phyloP scores from a whole-genome alignment of 2,329 filamentous ascomycete species.

The Neonectria hederae region DNA sequence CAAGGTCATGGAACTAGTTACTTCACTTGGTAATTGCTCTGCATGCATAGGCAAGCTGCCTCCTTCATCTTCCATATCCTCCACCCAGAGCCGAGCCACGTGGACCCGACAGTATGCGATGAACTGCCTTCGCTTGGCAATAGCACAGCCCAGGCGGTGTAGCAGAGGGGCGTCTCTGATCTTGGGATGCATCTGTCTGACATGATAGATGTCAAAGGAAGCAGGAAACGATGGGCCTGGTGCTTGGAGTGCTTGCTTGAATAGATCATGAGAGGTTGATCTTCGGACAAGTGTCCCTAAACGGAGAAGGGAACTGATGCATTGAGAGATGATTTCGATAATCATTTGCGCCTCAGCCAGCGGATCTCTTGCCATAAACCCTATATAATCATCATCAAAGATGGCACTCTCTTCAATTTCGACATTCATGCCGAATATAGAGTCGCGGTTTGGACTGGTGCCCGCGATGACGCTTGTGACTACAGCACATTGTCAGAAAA shows the following conservation, averaged over 20 bases:
- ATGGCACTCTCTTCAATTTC: background rate
- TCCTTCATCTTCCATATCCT: background rate
- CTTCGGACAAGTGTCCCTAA: slow-evolving; percentile 19
- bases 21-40: background rate
- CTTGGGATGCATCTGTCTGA: slow-evolving; percentile 12
- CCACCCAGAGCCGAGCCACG: background rate
- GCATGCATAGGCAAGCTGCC: background rate
- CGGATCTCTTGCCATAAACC: background rate
- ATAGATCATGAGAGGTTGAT: slow-evolving; percentile 4
- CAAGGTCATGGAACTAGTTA: background rate
- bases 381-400: background rate
- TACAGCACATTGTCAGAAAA: background rate
- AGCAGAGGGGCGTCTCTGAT: background rate
- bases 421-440: background rate
- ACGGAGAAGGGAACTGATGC: slow-evolving; percentile 20
- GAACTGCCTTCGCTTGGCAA: slow-evolving; percentile 25
- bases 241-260: slow-evolving; percentile 15
- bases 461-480: background rate
- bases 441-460: background rate
- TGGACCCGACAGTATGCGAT: slow-evolving; percentile 22
- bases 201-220: slow-evolving; percentile 15
- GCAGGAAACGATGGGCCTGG: background rate
- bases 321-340: slow-evolving; percentile 12
- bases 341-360: background rate
- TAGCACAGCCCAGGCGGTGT: slow-evolving; percentile 15